phyloP scores from a whole-genome alignment of 306 rosid species.

The Quercus ilex region DNA sequence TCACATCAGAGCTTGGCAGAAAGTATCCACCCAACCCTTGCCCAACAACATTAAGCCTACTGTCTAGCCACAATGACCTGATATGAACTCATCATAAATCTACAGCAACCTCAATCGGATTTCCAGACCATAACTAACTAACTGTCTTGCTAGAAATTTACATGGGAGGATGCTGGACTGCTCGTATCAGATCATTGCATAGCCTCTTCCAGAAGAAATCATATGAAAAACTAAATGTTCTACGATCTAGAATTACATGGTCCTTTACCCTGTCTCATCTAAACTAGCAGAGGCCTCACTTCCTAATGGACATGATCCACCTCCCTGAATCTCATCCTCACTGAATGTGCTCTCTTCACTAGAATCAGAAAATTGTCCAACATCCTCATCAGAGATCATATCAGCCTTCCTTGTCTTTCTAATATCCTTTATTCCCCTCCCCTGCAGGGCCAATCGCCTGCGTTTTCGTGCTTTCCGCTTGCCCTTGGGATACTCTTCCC shows the following conservation, averaged over 20 bases:
- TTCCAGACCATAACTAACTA: background rate
- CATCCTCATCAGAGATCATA: slow-evolving; percentile 54
- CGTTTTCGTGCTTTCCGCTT: slow-evolving; percentile 92
- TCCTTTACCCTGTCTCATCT: slow-evolving; percentile 49
- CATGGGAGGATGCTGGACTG: slow-evolving; percentile 6
- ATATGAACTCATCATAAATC: background rate
- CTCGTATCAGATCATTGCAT: background rate
- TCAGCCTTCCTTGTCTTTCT: slow-evolving; percentile 66
- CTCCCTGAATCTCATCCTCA: slow-evolving; percentile 70
- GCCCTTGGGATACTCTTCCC: slow-evolving; percentile 91
- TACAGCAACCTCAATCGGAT: background rate
- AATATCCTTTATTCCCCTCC: slow-evolving; percentile 78
- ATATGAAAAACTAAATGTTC: background rate
- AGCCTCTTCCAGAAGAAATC: slow-evolving; percentile 7
- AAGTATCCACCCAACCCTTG: background rate
- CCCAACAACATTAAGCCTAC: background rate
- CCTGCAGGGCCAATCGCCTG: slow-evolving; percentile 88
- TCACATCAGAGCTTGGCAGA: background rate
- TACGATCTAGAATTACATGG: slow-evolving; percentile 18
- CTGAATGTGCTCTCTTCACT: slow-evolving; percentile 78
- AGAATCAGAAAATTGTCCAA: slow-evolving; percentile 63
- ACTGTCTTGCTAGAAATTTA: background rate
- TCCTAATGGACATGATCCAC: slow-evolving; percentile 45
- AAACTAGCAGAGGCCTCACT: slow-evolving; percentile 70
- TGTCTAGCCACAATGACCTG: background rate